These are phyloP conservation scores for Torulaspora delbrueckii DNA, from an alignment of 805 yeast genomes.

Conservation along the genomic window DNA sequence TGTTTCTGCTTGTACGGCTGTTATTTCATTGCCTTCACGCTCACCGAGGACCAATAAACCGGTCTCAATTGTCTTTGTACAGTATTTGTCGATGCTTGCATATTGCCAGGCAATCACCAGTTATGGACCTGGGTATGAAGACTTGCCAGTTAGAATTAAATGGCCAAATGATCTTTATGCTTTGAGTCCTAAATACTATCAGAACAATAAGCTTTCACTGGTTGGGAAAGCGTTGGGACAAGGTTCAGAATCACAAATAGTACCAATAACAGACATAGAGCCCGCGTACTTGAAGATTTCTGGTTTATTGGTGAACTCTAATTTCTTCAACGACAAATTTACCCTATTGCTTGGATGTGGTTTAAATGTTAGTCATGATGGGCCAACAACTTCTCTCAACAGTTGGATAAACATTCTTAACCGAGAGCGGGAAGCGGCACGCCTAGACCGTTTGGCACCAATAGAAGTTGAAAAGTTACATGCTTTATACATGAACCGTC, in stretches of 20 bases:
- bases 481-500: slow-evolving; percentile 62
- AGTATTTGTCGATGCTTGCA: slow-evolving; percentile 80
- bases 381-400: slow-evolving; percentile 89
- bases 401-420: slow-evolving; percentile 61
- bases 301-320: slow-evolving; percentile 81
- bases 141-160: slow-evolving; percentile 74
- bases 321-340: slow-evolving; percentile 54
- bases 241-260: slow-evolving; percentile 28
- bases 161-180: slow-evolving; percentile 97
- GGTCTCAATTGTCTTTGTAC: slow-evolving; percentile 73
- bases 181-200: slow-evolving; percentile 56
- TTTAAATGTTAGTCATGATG: slow-evolving; percentile 72
- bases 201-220: slow-evolving; percentile 25
- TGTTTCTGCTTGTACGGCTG: slow-evolving; percentile 74
- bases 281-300: slow-evolving; percentile 71
- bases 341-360: slow-evolving; percentile 82
- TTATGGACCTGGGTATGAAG: slow-evolving; percentile 59
- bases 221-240: slow-evolving; percentile 22
- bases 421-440: slow-evolving; percentile 40
- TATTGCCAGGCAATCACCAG: slow-evolving; percentile 68
- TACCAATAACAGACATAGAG: slow-evolving; percentile 48
- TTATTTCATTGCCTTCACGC: slow-evolving; percentile 46
- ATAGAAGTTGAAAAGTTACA: slow-evolving; percentile 39
- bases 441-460: slow-evolving; percentile 43
- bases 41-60: slow-evolving; percentile 44